These are phyloP conservation scores for Tetracladium maxilliforme DNA, from an alignment of 2,329 filamentous ascomycete species.

Conservation along the genomic window DNA sequence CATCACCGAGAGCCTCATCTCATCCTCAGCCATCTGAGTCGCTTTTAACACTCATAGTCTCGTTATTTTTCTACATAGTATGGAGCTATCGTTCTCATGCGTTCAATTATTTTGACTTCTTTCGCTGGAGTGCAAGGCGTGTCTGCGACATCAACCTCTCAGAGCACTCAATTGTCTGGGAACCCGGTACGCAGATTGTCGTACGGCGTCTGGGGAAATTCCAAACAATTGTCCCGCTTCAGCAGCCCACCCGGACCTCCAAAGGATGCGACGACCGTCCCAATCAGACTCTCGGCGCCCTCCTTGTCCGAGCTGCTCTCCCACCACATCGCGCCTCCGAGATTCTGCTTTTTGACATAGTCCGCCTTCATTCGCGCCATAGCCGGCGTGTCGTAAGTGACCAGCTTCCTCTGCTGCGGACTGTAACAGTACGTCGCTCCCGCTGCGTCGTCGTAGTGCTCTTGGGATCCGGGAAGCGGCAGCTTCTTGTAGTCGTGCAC, in stretches of 20 bases:
- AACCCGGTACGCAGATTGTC: conserved; percentile 52
- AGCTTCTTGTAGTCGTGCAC: conserved; percentile 83
- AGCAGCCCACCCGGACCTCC: conserved; percentile 39
- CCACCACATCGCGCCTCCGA: conserved; percentile 98
- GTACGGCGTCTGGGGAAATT: conserved; percentile 53
- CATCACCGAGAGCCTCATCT: conserved; percentile 2
- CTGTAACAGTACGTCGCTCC: conserved; percentile 72
- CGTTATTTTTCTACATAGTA: background rate
- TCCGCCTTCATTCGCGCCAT: conserved; percentile 56
- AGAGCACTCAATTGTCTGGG: conserved; percentile 10
- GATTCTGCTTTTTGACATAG: conserved; percentile 48
- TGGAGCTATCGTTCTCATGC: background rate
- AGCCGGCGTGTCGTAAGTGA: conserved; percentile 63
- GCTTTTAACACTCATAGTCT: conserved; percentile 1
- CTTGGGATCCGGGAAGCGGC: conserved; percentile 51
- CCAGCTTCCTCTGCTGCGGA: conserved; percentile 42
- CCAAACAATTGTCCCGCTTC: conserved; percentile 40
- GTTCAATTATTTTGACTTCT: conserved; percentile 1
- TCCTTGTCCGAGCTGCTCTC: conserved; percentile 68
- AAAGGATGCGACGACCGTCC: conserved; percentile 42
- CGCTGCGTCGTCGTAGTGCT: conserved; percentile 45
- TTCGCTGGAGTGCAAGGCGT: background rate
- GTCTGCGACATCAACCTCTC: conserved; percentile 1
- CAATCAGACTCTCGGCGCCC: conserved; percentile 53
- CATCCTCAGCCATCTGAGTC: background rate